Evolutionary conservation across 2,329 filamentous ascomycete species (phyloP).

Genomic region (Xylariomycetidae sp.): DNA sequence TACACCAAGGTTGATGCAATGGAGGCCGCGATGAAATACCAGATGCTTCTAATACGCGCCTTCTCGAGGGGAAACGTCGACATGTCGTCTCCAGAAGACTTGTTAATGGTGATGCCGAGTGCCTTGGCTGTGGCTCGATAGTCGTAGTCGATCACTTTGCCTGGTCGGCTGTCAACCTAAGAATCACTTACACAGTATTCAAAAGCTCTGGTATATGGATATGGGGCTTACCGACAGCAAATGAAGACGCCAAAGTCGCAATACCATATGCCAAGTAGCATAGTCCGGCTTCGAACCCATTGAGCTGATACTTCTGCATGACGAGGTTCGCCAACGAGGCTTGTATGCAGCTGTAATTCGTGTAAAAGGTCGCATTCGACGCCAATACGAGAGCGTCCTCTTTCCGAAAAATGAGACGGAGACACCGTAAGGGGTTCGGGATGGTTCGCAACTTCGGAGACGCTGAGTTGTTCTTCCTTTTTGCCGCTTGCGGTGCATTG

Average conservation of each 20-base stretch:
- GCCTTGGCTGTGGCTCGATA: neutral
- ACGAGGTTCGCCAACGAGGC: neutral
- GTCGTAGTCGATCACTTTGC: constrained; percentile 2
- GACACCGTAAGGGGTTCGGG: constrained; percentile 1
- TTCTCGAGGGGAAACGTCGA: constrained; percentile 2
- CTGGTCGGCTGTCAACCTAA: neutral
- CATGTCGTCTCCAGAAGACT: neutral
- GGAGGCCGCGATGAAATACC: neutral
- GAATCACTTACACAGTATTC: too few species aligned
- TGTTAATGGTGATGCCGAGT: constrained; percentile 2
- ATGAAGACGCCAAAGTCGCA: constrained; percentile 1
- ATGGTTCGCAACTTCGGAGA: neutral
- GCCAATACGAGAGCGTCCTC: neutral
- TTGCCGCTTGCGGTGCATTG: neutral
- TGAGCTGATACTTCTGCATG: neutral
- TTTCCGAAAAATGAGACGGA: neutral
- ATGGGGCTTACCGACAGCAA: too few species aligned
- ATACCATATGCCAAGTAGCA: neutral
- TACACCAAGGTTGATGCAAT: constrained; percentile 2
- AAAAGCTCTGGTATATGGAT: too few species aligned
- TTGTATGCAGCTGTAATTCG: constrained; percentile 1
- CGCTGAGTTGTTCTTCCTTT: neutral
- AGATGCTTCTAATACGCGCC: constrained; percentile 1
- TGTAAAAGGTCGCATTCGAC: constrained; percentile 1
- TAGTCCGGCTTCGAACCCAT: neutral